Percentiles rank a stretch among this genome's conserved stretches.
phyloP scores from a whole-genome alignment of 768 basidiomycete species.

The Botryobasidium botryosum region DNA sequence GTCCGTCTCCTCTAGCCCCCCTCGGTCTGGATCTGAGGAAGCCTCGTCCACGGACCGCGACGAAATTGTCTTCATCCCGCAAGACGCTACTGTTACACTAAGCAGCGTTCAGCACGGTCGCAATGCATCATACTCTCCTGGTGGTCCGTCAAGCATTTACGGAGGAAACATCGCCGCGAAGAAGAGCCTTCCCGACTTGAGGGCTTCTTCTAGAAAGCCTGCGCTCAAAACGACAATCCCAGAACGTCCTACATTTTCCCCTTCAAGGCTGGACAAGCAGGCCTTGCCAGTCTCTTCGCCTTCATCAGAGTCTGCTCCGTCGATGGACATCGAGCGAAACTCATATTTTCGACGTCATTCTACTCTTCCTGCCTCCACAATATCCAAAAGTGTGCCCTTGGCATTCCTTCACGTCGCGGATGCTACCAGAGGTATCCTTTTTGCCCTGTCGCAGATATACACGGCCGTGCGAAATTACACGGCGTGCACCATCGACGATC shows the following conservation, averaged over 20 bases:
- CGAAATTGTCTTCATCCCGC: too few relatives aligned
- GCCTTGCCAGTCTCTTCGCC: constrained; percentile 1
- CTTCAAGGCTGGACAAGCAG: neutral
- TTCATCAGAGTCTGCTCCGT: constrained; percentile 25
- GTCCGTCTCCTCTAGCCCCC: too few relatives aligned
- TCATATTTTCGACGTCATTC: constrained; percentile 92
- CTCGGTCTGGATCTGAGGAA: too few relatives aligned
- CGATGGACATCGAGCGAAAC: constrained; percentile 65
- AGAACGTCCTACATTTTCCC: neutral
- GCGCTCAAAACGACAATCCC: constrained; percentile 1
- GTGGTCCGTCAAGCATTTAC: too few relatives aligned
- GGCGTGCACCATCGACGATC: constrained; percentile 64
- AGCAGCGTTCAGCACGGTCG: too few relatives aligned
- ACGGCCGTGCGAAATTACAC: constrained; percentile 79
- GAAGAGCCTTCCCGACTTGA: too few relatives aligned
- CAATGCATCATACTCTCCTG: too few relatives aligned
- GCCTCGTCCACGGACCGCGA: too few relatives aligned
- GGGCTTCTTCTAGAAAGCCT: too few relatives aligned
- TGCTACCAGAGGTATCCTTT: constrained; percentile 81
- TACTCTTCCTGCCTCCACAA: constrained; percentile 42
- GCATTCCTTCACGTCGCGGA: constrained; percentile 59
- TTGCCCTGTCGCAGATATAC: constrained; percentile 82
- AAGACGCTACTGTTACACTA: too few relatives aligned
- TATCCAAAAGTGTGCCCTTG: constrained; percentile 49
- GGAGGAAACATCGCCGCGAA: too few relatives aligned